Conservation (phyloP, 257 asterid species). For the Paraleonurus japonicus region DNA sequence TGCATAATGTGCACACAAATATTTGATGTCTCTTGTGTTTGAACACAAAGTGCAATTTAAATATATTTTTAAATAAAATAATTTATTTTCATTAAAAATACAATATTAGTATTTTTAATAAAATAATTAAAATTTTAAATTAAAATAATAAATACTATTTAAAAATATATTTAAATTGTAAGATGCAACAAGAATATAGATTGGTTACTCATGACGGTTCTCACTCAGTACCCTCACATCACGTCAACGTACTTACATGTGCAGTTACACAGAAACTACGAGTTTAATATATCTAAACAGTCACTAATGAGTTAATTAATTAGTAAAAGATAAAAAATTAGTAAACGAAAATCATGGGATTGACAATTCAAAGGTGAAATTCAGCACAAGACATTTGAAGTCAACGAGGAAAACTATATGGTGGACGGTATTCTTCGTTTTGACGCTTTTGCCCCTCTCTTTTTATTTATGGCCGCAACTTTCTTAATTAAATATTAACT, state of each 20-base stretch:
- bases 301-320: background rate
- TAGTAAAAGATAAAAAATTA: background rate
- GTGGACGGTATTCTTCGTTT: conserved; percentile 30
- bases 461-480: conserved; percentile 27
- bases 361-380: conserved; percentile 21
- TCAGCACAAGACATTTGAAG: conserved; percentile 22
- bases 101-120: too few relatives aligned
- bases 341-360: conserved; percentile 16
- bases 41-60: too few relatives aligned
- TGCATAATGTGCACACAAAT: too few relatives aligned
- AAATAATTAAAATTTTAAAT: too few relatives aligned
- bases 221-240: background rate
- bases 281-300: background rate
- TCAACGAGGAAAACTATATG: conserved; percentile 22
- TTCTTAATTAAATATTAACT: background rate
- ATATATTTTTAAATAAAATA: too few relatives aligned
- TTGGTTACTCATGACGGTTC: conserved; percentile 12
- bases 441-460: background rate
- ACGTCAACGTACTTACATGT: conserved; percentile 5
- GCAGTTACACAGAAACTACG: conserved; percentile 15
- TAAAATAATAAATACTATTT: too few relatives aligned
- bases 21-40: too few relatives aligned
- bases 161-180: too few relatives aligned
- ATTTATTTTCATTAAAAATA: too few relatives aligned
- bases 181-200: too few relatives aligned